Percentiles rank a stretch among this genome's conserved stretches.
Evolutionary conservation across 768 basidiomycete species (phyloP).

Genomic region (Boletus rubropictus): DNA sequence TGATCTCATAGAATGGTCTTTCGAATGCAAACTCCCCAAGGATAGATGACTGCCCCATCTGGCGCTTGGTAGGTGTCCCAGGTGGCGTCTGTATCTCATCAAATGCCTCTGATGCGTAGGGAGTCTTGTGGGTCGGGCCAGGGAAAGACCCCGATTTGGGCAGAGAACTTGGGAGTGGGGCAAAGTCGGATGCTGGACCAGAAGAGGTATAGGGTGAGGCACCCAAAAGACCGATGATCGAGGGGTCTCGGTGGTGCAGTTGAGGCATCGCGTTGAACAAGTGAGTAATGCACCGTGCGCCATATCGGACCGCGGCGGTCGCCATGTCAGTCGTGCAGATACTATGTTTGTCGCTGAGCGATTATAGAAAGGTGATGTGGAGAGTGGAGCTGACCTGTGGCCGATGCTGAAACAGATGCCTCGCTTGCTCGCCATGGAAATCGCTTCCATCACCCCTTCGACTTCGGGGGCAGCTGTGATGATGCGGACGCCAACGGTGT

Average conservation of each 20-base stretch:
- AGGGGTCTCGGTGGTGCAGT: slow-evolving; percentile 84
- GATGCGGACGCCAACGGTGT: slow-evolving; percentile 58
- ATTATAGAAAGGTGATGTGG: not conserved
- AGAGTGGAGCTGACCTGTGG: slow-evolving; percentile 54
- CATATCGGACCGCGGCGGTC: slow-evolving; percentile 59
- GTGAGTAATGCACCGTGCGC: slow-evolving; percentile 85
- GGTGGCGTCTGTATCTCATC: slow-evolving; percentile 55
- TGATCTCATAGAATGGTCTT: slow-evolving; percentile 82
- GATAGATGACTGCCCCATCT: slow-evolving; percentile 28
- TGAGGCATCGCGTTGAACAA: slow-evolving; percentile 93
- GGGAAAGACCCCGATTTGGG: slow-evolving; percentile 8
- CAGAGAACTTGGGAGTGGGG: slow-evolving; percentile 18
- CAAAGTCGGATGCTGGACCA: slow-evolving; percentile 31
- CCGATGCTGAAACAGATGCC: slow-evolving; percentile 84
- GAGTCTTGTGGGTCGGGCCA: slow-evolving; percentile 13
- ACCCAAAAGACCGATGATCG: slow-evolving; percentile 83
- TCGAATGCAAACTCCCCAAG: slow-evolving; percentile 44
- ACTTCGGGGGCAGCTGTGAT: slow-evolving; percentile 88
- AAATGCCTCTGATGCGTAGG: slow-evolving; percentile 53
- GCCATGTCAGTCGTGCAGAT: slow-evolving; percentile 72
- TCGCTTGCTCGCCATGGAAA: slow-evolving; percentile 51
- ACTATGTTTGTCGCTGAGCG: slow-evolving; percentile 32
- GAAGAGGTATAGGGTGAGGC: slow-evolving; percentile 60
- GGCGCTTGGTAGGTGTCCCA: slow-evolving; percentile 37
- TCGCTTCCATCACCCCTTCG: slow-evolving; percentile 69